Evolutionary conservation across 306 rosid species (phyloP).

Genomic region (Ormosia emarginata): DNA sequence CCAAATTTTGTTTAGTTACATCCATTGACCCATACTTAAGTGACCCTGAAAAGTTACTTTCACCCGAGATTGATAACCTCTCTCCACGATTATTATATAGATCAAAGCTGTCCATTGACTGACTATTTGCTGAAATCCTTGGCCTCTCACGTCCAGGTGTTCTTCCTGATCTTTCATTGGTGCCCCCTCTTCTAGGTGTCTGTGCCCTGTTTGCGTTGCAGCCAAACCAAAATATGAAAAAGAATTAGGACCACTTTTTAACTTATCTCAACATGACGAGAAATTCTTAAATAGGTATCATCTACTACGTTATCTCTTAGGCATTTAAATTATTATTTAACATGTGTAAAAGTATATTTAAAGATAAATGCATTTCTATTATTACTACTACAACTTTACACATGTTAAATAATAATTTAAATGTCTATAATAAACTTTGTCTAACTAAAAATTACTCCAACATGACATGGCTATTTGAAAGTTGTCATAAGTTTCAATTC

Average conservation of each 20-base stretch:
- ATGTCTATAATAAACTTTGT: too few species aligned
- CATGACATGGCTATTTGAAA: not conserved
- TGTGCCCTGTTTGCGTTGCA: slow-evolving; percentile 32
- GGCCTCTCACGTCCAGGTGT: not conserved
- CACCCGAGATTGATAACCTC: slow-evolving; percentile 35
- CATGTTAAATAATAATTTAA: not conserved
- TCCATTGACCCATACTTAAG: slow-evolving; percentile 42
- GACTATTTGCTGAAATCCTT: slow-evolving; percentile 25
- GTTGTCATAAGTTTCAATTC: not conserved
- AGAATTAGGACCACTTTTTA: not conserved
- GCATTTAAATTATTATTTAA: not conserved
- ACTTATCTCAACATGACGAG: not conserved
- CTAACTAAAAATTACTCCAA: not conserved
- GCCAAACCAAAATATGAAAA: slow-evolving; percentile 18
- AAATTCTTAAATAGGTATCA: too few species aligned
- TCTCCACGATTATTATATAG: not conserved
- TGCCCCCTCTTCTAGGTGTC: slow-evolving; percentile 28
- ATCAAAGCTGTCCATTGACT: slow-evolving; percentile 40
- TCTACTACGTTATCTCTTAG: not conserved
- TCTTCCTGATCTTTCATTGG: slow-evolving; percentile 39
- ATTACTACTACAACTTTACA: too few species aligned
- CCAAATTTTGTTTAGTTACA: slow-evolving; percentile 31
- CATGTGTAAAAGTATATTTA: too few species aligned
- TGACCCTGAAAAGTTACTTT: slow-evolving; percentile 18
- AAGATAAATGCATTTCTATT: too few species aligned